Evolutionary conservation across 1,284 basidiomycete species (phyloP), one percentile per base, ranked within the genome.

Genomic region (Cryptococcus sp.): DNA sequence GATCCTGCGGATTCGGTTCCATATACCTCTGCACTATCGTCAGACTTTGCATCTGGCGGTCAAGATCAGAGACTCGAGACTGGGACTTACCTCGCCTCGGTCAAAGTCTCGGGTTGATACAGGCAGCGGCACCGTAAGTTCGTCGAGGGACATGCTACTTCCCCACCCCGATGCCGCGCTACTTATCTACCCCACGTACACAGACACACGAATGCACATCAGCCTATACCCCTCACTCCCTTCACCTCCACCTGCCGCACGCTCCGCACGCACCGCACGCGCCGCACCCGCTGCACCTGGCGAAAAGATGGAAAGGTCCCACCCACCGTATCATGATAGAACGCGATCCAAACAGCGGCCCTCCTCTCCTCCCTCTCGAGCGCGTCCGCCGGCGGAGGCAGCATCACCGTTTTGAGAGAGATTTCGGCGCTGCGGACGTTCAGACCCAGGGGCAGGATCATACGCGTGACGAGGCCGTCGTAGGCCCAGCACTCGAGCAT

Each of bases 401-500:
- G 61, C 68, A 73, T 74, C 44, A 72, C 71, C 11, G 68, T 68
- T 59, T 73, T 75, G 48, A 75, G 64, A 0, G 70, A 71, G 16
- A 73, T 53, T 46, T 73, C 71, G 6, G 73, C 72, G n/a, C 64
- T 68, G 43, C 73, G 67, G 12, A 73, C 71, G 51, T 71, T 73
- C 23, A 78, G 62, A 1, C 76, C 76, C 3, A 78, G 64, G 8
- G 75, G 76, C 0, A 74, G 60, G 16, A 77, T 66, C 70, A 76
- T 72, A 21, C 75, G 64, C 9, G 69, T 64, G 6, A 75, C 69
- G 3, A 75, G 62, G 40, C 75, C 76, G 23, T 65, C 62, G 54
- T 70, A 71, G 8, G 71, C 71, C 75, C 75, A 78, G 50, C 72
- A 73, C 52, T 78, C 76, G 37, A 77, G 62, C 76, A 76, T 76